Evolutionary conservation across 345 rosid species (phyloP).

Genomic region (Melaleuca alternifolia): DNA sequence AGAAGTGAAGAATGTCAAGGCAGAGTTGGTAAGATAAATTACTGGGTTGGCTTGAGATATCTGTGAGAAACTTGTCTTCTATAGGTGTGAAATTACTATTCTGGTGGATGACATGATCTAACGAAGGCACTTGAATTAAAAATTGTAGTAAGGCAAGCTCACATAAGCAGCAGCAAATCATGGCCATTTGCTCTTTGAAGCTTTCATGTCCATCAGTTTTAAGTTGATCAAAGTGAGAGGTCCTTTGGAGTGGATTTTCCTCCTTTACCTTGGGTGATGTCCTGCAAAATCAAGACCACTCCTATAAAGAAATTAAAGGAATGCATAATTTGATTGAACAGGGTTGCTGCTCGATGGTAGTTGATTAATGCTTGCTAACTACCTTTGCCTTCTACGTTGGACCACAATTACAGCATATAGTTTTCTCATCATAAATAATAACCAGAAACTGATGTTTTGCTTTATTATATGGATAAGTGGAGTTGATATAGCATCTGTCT

Average conservation of each 20-base stretch:
- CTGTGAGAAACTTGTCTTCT: neutral
- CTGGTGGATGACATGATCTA: neutral
- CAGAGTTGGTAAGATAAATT: slow-evolving; percentile 52
- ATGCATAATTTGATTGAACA: neutral
- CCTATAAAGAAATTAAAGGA: neutral
- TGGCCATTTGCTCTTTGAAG: neutral
- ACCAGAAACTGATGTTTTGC: neutral
- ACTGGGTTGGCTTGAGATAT: neutral
- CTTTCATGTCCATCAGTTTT: neutral
- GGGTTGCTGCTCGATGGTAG: neutral
- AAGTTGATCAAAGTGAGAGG: neutral
- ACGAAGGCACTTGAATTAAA: neutral
- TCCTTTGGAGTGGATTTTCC: neutral
- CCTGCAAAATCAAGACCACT: neutral
- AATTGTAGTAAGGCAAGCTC: neutral
- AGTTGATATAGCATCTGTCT: neutral
- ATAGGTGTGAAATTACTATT: neutral
- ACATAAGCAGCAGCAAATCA: neutral
- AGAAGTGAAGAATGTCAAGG: slow-evolving; percentile 64
- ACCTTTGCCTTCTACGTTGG: neutral
- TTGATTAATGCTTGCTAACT: neutral
- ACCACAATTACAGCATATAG: neutral
- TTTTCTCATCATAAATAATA: neutral
- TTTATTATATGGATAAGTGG: neutral
- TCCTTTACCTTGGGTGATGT: neutral